Conservation (phyloP, 371 early-diverging fungal genomes). For the Mucor saturninus region DNA sequence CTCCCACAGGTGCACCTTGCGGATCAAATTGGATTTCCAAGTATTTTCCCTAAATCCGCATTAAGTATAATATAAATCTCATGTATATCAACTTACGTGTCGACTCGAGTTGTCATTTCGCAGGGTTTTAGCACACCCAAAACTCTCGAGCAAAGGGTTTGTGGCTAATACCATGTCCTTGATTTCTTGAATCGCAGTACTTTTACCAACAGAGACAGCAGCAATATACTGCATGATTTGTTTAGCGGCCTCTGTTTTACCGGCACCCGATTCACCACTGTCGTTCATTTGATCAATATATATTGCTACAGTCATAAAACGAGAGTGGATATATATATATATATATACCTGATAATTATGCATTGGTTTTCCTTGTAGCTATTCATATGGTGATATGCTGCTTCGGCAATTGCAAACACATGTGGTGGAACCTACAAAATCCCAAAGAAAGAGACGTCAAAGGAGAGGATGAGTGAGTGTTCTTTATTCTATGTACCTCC, state of each 20-base stretch:
- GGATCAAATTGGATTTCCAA: constrained; percentile 97
- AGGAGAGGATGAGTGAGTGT: neutral
- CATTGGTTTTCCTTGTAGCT: constrained; percentile 98
- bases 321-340: too few species aligned
- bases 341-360: constrained; percentile 76
- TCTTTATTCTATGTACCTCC: constrained; percentile 57
- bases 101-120: constrained; percentile 99
- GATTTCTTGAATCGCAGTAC: constrained; percentile 85
- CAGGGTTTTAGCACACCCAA: constrained; percentile 99
- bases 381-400: constrained; percentile 90
- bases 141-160: constrained; percentile 97
- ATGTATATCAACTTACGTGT: constrained; percentile 68
- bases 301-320: too few species aligned
- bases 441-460: neutral
- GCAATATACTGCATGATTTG: constrained; percentile 97
- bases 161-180: constrained; percentile 97
- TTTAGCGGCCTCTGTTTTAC: constrained; percentile 95
- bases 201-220: constrained; percentile 78
- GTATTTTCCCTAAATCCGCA: constrained; percentile 80
- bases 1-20: constrained; percentile 95
- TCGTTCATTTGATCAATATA: too few species aligned
- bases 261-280: constrained; percentile 89
- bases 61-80: too few species aligned
- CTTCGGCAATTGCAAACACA: constrained; percentile 90
- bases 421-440: constrained; percentile 77